Evolutionary conservation across 352 stramenopile species (phyloP).

Genomic region (Phytophthora hibernalis): DNA sequence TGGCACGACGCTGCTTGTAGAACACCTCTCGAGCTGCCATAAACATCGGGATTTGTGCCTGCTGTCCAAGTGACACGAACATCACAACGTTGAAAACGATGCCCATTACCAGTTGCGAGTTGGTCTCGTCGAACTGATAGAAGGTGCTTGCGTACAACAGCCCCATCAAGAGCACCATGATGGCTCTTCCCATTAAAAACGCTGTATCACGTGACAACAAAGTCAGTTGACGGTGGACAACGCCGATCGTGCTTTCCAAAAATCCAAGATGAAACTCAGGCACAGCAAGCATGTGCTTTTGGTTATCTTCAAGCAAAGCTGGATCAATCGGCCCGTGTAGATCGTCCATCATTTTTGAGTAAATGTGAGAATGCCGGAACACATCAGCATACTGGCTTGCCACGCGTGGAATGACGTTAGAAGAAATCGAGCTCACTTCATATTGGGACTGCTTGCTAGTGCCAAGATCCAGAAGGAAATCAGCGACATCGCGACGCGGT

Average conservation of each 20-base stretch:
- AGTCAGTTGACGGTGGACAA: constrained; percentile 53
- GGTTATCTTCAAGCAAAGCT: constrained; percentile 41
- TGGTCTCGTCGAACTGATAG: constrained; percentile 46
- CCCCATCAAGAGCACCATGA: constrained; percentile 52
- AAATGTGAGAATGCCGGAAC: constrained; percentile 23
- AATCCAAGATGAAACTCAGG: constrained; percentile 45
- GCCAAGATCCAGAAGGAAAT: constrained; percentile 88
- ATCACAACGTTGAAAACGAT: constrained; percentile 75
- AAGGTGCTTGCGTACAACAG: constrained; percentile 46
- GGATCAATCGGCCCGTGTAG: constrained; percentile 13
- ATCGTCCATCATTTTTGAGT: constrained; percentile 22
- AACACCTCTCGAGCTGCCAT: constrained; percentile 67
- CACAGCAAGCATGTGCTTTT: constrained; percentile 74
- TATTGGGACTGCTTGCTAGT: constrained; percentile 51
- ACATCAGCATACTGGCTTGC: constrained; percentile 36
- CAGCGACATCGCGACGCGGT: constrained; percentile 77
- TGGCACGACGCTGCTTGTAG: constrained; percentile 82
- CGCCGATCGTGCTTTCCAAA: constrained; percentile 19
- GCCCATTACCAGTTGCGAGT: constrained; percentile 61
- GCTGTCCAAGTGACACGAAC: constrained; percentile 71
- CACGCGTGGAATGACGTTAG: constrained; percentile 12
- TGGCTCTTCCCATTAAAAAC: constrained; percentile 36
- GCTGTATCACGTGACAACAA: constrained; percentile 32
- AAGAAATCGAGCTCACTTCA: constrained; percentile 17
- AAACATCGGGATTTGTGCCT: constrained; percentile 67